phyloP scores from a whole-genome alignment of 495 filamentous ascomycete genomes.

The Sabuloglossum arenarium region DNA sequence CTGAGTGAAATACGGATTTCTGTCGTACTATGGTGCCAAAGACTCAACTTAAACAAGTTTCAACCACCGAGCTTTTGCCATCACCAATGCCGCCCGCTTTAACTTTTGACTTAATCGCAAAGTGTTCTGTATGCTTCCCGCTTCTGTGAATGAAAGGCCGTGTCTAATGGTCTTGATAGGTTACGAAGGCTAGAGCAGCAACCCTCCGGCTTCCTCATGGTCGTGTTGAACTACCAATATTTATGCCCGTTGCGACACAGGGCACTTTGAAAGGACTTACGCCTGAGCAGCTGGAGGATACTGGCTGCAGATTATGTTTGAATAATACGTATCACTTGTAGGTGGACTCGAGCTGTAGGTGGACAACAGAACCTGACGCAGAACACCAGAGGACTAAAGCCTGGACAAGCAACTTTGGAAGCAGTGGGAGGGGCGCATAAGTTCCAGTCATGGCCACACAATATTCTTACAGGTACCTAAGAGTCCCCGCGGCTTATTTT shows the following conservation, averaged over 20 bases:
- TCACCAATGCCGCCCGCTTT: conserved; percentile 51
- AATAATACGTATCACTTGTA: conserved; percentile 93
- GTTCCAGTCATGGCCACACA: conserved; percentile 85
- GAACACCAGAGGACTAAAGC: conserved; percentile 45
- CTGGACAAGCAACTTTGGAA: conserved; percentile 73
- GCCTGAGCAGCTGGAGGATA: conserved; percentile 71
- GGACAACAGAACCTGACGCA: not conserved
- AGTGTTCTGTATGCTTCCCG: conserved; percentile 50
- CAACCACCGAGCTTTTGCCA: too few species aligned
- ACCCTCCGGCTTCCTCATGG: conserved; percentile 81
- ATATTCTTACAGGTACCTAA: conserved; percentile 53
- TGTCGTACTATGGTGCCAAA: too few species aligned
- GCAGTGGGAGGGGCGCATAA: conserved; percentile 80
- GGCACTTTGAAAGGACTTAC: conserved; percentile 89
- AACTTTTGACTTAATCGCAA: conserved; percentile 58
- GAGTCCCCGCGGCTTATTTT: not conserved
- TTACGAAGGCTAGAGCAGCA: conserved; percentile 87
- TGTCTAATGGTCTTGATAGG: conserved; percentile 28
- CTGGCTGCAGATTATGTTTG: conserved; percentile 74
- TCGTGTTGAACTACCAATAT: conserved; percentile 69
- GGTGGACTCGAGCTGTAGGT: not conserved
- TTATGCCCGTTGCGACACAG: conserved; percentile 98
- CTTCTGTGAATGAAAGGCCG: not conserved
- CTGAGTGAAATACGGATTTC: too few species aligned
- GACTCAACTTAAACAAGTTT: too few species aligned